Conservation (phyloP, 768 basidiomycete species). For the Boletus barrowsii region DNA sequence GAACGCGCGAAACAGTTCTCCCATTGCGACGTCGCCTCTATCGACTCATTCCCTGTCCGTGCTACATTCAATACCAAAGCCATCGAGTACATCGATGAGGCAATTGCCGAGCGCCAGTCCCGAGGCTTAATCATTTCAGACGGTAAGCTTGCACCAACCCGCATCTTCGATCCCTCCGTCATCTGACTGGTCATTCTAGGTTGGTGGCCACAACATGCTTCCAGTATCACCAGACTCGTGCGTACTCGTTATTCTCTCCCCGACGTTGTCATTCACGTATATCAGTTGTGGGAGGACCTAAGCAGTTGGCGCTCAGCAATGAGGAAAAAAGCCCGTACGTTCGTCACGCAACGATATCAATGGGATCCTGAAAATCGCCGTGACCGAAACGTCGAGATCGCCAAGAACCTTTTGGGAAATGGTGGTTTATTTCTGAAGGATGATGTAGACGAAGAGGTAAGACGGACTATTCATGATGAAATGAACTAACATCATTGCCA, state of each 20-base stretch:
- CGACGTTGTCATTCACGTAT: no score
- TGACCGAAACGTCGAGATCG: not conserved
- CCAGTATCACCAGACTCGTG: not conserved
- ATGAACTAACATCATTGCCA: not conserved
- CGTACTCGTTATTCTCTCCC: not conserved
- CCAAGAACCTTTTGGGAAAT: not conserved
- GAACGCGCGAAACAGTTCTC: no score
- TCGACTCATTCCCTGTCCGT: slow-evolving; percentile 1
- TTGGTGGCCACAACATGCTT: no score
- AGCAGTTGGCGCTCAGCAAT: not conserved
- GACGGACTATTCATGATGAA: not conserved
- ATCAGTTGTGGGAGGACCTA: not conserved
- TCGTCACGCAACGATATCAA: not conserved
- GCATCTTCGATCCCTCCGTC: no score
- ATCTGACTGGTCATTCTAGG: no score
- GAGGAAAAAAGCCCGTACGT: not conserved
- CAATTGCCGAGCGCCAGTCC: not conserved
- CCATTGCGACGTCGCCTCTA: not conserved
- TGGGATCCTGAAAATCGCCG: not conserved
- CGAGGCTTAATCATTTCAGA: not conserved
- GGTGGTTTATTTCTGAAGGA: not conserved
- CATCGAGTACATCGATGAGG: not conserved
- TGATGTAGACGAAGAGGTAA: not conserved
- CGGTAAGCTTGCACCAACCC: not conserved
- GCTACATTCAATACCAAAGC: not conserved